These are phyloP conservation scores for Tulasnella calospora DNA, from an alignment of 768 basidiomycete genomes.

Conservation along the genomic window DNA sequence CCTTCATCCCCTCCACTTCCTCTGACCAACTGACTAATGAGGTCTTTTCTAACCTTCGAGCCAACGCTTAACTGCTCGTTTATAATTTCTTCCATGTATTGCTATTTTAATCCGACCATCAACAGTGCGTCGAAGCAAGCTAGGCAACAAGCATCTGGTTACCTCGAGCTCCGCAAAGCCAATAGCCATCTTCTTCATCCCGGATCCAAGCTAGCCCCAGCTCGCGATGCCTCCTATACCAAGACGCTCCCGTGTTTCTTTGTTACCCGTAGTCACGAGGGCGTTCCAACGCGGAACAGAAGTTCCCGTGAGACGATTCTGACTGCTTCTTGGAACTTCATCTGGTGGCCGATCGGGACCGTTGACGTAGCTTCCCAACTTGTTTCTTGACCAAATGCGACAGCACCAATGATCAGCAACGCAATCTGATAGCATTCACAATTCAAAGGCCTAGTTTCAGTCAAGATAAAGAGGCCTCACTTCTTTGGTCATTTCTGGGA, in stretches of 20 bases:
- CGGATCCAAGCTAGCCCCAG: conserved; percentile 1
- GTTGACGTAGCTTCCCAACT: not conserved
- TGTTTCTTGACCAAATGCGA: not conserved
- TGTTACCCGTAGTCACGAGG: not conserved
- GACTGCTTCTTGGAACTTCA: conserved; percentile 9
- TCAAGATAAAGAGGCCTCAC: not conserved
- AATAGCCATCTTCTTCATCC: not conserved
- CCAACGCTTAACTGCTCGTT: not conserved
- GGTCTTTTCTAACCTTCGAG: not conserved
- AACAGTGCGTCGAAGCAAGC: not conserved
- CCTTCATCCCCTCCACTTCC: not conserved
- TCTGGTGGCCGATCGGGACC: not conserved
- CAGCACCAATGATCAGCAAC: conserved; percentile 7
- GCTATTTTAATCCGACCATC: not conserved
- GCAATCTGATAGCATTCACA: not conserved
- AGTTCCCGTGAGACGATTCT: not conserved
- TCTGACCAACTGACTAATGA: conserved; percentile 1
- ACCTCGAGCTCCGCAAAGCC: conserved; percentile 17
- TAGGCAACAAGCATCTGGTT: not conserved
- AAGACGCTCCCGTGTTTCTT: not conserved
- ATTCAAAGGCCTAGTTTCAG: not conserved
- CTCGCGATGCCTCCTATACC: conserved; percentile 3
- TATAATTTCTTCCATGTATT: conserved; percentile 20
- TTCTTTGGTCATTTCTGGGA: not conserved
- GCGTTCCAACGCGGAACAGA: not conserved